Evolutionary conservation across 78 protist genomes (phyloP).

Genomic region (Dictyostelium citrinum): DNA sequence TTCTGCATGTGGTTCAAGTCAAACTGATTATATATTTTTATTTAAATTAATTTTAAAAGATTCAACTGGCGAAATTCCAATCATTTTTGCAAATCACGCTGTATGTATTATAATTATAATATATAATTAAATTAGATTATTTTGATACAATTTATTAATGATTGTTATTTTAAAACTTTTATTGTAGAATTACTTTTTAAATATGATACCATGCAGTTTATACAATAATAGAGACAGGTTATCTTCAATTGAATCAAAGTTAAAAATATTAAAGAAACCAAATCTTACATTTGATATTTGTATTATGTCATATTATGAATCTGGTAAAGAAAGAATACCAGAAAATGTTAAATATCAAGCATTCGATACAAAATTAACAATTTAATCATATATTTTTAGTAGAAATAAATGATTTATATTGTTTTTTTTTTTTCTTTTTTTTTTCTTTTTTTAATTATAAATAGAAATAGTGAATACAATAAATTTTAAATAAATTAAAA

Average conservation of each 20-base stretch:
- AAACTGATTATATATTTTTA: background rate
- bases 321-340: background rate
- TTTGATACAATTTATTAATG: background rate
- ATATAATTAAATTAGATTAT: background rate
- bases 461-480: background rate
- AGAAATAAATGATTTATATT: background rate
- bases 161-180: background rate
- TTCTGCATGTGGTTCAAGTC: background rate
- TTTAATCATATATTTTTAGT: background rate
- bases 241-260: background rate
- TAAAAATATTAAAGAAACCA: background rate
- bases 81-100: constrained; percentile 5
- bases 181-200: background rate
- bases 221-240: background rate
- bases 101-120: background rate
- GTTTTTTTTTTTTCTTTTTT: background rate
- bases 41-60: constrained; percentile 18
- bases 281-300: background rate
- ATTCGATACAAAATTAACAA: constrained; percentile 24
- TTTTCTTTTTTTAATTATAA: no score
- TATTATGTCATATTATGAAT: constrained; percentile 11
- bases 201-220: background rate
- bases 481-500: background rate
- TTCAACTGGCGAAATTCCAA: constrained; percentile 34
- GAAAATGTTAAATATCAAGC: constrained; percentile 50